phyloP scores from a whole-genome alignment of 1,139 yeast genomes.

The Kodamaea suecica region DNA sequence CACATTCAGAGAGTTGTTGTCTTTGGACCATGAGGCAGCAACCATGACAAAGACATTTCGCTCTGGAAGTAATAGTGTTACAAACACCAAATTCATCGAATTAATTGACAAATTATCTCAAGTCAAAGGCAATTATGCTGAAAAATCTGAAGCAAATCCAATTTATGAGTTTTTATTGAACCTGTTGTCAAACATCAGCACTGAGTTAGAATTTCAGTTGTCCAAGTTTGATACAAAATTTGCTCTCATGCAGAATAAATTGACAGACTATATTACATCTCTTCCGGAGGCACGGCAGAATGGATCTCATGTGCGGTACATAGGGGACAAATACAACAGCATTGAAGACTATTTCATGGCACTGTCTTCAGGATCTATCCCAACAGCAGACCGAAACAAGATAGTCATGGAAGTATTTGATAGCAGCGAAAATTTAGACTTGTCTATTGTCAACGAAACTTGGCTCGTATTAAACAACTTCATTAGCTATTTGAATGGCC shows the following conservation, averaged over 20 bases:
- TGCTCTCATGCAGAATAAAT: constrained; percentile 41
- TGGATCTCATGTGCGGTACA: constrained; percentile 48
- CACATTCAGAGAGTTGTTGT: constrained; percentile 56
- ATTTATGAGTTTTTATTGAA: constrained; percentile 53
- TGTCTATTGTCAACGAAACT: constrained; percentile 44
- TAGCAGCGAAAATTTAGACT: constrained; percentile 40
- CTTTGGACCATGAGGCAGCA: constrained; percentile 37
- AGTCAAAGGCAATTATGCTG: constrained; percentile 9
- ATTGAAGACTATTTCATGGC: constrained; percentile 36
- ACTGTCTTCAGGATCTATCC: constrained; percentile 25
- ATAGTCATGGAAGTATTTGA: constrained; percentile 36
- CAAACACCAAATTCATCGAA: constrained; percentile 44
- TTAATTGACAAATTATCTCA: constrained; percentile 53
- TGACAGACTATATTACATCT: constrained; percentile 36
- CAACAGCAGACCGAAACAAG: constrained; percentile 23
- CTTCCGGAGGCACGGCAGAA: constrained; percentile 31
- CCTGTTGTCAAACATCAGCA: constrained; percentile 33
- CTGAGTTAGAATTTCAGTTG: constrained; percentile 37
- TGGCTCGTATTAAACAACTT: constrained; percentile 44
- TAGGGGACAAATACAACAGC: constrained; percentile 45
- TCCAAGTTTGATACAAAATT: constrained; percentile 30
- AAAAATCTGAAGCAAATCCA: constrained; percentile 52
- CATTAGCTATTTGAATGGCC: constrained; percentile 33
- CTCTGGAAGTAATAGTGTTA: constrained; percentile 6
- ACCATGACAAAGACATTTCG: constrained; percentile 7